phyloP scores from a whole-genome alignment of 73 alveolate species.

The Symbiodinium natans region DNA sequence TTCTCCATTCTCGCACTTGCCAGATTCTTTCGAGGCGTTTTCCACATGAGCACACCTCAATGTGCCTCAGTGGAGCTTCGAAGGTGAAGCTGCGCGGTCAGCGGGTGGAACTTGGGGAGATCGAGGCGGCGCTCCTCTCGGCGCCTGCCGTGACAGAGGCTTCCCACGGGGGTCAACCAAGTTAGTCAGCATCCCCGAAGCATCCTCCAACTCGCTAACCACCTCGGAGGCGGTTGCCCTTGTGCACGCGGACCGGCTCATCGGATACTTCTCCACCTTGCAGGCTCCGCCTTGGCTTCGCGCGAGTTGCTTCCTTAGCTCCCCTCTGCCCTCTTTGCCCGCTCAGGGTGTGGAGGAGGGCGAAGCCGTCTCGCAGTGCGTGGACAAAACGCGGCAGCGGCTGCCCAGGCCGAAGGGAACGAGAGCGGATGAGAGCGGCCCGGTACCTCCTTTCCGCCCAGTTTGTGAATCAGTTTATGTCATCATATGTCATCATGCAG shows the following conservation, averaged over 20 bases:
- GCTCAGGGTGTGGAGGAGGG: conserved; percentile 81
- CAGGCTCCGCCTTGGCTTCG: conserved; percentile 15
- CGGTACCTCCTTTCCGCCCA: neutral
- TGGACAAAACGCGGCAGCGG: conserved; percentile 88
- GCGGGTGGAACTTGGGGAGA: conserved; percentile 89
- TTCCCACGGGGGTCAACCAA: too few species aligned
- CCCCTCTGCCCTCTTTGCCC: too few species aligned
- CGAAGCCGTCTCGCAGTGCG: conserved; percentile 14
- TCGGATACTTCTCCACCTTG: conserved; percentile 53
- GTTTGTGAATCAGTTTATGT: neutral
- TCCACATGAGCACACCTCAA: too few species aligned
- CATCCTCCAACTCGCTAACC: too few species aligned
- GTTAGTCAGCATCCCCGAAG: too few species aligned
- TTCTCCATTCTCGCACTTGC: too few species aligned
- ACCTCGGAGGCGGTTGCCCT: conserved; percentile 82
- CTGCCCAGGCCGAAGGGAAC: conserved; percentile 32
- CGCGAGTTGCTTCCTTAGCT: too few species aligned
- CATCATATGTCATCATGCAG: neutral
- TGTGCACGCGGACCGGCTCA: conserved; percentile 72
- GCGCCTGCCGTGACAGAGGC: conserved; percentile 81
- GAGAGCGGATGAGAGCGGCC: neutral
- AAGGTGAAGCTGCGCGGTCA: conserved; percentile 93
- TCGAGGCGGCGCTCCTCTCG: conserved; percentile 52
- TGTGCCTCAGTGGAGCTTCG: too few species aligned
- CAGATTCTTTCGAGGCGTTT: too few species aligned